Base-by-base conservation (phyloP, 139 green algal species). In the Zygnema cylindricum region DNA sequence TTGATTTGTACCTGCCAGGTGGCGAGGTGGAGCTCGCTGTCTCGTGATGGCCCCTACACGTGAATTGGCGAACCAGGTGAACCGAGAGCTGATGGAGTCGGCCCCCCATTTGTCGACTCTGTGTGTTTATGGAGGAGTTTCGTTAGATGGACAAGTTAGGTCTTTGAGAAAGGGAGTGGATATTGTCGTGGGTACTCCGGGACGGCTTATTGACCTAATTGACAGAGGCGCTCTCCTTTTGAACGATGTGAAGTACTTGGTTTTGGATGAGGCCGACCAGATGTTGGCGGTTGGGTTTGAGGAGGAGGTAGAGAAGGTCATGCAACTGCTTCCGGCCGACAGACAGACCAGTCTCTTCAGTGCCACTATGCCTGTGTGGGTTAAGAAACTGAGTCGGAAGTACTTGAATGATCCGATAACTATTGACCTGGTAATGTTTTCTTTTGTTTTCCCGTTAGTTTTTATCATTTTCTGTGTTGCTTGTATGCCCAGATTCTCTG, bases 251-350 rank as follows among this genome's bases (percentile, higher is more conserved):
- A 91, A 94, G 2, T 98, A 95, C 92, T 94, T 96, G 0, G 94
- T 99, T 40, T 94, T 99, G 86, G 98, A 99, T 81, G 98, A 99
- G 93, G 97, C 98, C 1, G 98, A 99, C 91, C 93, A 96, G 86
- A 99, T 99, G 98, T 94, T 99, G 21, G 94, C 95, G 83, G 96
- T 99, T 77, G 98, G 98, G 69, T 99, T 99, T 88, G 95, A 98
- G 88, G 94, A 99, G 91, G 98, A 99, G 90, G 97, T 99, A 89
- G 98, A 99, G 94, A 91, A 90, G 55, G 98, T 99, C 85, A 91
- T 99, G 88, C 40, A 90, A 69, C 86, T 93, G 39, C 21, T 96
- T 22, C 96, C 95, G 7, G 36, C 82, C 39, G 82, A 96, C 16
- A 92, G 96, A 1, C 97, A 99, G 94, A 99, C 96, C 33, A 94